These are phyloP conservation scores for Cryptosporidium canis DNA, from an alignment of 169 alveolate species.

Conservation along the genomic window DNA sequence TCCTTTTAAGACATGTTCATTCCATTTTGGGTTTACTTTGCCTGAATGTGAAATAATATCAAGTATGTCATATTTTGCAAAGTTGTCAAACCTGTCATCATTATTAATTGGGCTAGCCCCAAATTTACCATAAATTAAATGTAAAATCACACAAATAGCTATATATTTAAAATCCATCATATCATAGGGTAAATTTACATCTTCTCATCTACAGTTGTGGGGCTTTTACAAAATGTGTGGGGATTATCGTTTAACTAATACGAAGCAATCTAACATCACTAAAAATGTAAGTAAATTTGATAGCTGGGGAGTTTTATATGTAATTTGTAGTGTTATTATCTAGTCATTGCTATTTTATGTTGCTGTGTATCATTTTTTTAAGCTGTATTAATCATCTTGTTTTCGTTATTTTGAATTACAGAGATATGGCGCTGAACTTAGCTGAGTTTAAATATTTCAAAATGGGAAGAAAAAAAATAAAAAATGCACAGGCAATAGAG, in stretches of 20 bases:
- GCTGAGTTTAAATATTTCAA: not conserved
- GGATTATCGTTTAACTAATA: not conserved
- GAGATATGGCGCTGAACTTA: not conserved
- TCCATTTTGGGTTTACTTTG: not conserved
- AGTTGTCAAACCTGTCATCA: not conserved
- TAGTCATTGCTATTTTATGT: not conserved
- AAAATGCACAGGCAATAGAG: not conserved
- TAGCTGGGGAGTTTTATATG: not conserved
- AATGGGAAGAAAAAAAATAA: conserved; percentile 39
- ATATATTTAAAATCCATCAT: conserved; percentile 32
- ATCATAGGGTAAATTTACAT: not conserved
- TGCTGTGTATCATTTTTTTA: not conserved
- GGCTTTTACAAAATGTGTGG: conserved; percentile 9
- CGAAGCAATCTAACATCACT: not conserved
- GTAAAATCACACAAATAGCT: conserved; percentile 21
- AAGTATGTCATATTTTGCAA: not conserved
- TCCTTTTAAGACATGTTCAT: not conserved
- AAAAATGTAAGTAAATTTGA: not conserved
- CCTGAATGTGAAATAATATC: not conserved
- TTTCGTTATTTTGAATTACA: not conserved
- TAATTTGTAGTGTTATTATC: not conserved
- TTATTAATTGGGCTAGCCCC: not conserved
- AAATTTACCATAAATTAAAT: not conserved
- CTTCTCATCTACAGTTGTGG: not conserved
- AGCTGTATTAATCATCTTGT: not conserved